phyloP scores from a whole-genome alignment of 2,329 filamentous ascomycete species.

The Pseudocercospora cruenta region DNA sequence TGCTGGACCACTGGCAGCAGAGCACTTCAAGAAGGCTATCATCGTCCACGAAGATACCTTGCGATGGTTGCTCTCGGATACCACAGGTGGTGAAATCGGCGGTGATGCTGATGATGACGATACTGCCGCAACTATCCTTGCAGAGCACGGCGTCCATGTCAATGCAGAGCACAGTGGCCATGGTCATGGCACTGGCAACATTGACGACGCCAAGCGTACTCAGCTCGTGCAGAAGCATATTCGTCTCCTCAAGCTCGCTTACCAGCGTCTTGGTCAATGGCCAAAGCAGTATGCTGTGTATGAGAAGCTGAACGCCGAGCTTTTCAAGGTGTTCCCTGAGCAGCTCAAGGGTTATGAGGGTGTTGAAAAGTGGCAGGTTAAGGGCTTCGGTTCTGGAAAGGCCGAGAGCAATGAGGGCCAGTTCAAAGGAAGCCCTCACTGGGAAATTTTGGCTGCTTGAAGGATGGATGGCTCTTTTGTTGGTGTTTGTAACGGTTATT shows the following conservation, averaged over 20 bases:
- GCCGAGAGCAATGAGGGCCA: conserved; percentile 47
- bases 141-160: conserved; percentile 40
- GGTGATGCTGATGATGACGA: conserved; percentile 43
- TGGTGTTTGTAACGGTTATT: not conserved
- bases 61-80: conserved; percentile 34
- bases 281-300: conserved; percentile 55
- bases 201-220: conserved; percentile 33
- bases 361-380: conserved; percentile 54
- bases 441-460: conserved; percentile 33
- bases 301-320: conserved; percentile 50
- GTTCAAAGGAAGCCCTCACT: conserved; percentile 39
- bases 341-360: conserved; percentile 49
- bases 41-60: conserved; percentile 40
- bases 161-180: conserved; percentile 34
- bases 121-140: conserved; percentile 42
- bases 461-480: not conserved
- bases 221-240: conserved; percentile 43
- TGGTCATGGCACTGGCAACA: conserved; percentile 12
- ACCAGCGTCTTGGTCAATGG: conserved; percentile 49
- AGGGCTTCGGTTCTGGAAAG: conserved; percentile 51
- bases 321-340: conserved; percentile 47
- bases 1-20: conserved; percentile 37
- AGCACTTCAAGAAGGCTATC: conserved; percentile 47
- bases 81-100: conserved; percentile 34
- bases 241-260: conserved; percentile 43